Conservation (phyloP, 306 rosid genomes). For the Sphenostylis stenocarpa region DNA sequence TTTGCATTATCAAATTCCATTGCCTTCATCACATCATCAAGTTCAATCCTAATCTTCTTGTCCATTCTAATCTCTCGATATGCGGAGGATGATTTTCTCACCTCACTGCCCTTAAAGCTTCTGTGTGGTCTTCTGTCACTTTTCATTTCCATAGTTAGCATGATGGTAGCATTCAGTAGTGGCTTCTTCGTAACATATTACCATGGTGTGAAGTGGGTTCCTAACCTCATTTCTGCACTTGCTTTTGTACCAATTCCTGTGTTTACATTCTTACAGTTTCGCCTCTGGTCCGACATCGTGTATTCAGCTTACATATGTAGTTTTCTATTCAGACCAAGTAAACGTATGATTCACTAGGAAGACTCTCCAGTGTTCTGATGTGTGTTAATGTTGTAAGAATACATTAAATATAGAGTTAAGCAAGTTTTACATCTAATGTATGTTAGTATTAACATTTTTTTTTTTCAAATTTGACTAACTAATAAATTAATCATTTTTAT, state of each 20-base stretch:
- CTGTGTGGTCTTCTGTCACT: slow-evolving; percentile 40
- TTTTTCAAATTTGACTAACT: too few species aligned
- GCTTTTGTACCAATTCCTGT: slow-evolving; percentile 39
- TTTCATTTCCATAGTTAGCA: slow-evolving; percentile 46
- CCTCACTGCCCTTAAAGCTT: slow-evolving; percentile 46
- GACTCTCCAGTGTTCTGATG: background rate
- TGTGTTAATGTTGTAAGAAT: background rate
- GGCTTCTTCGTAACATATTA: slow-evolving; percentile 40
- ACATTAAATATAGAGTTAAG: too few species aligned
- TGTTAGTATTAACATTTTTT: too few species aligned
- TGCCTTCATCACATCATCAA: slow-evolving; percentile 49
- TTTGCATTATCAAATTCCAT: slow-evolving; percentile 42
- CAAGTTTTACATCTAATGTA: too few species aligned
- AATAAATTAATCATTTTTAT: too few species aligned
- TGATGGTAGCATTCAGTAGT: slow-evolving; percentile 51
- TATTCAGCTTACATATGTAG: slow-evolving; percentile 41
- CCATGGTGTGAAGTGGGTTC: slow-evolving; percentile 36
- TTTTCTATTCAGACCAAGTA: slow-evolving; percentile 40
- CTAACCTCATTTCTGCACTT: slow-evolving; percentile 24
- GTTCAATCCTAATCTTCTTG: slow-evolving; percentile 48
- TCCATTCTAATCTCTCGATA: slow-evolving; percentile 55
- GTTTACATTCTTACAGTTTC: slow-evolving; percentile 35
- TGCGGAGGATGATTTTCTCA: slow-evolving; percentile 45
- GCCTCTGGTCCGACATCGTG: slow-evolving; percentile 40
- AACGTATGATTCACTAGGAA: slow-evolving; percentile 36